Conservation (phyloP, 1,139 yeast species). For the Lodderomyces jiufengensis region DNA sequence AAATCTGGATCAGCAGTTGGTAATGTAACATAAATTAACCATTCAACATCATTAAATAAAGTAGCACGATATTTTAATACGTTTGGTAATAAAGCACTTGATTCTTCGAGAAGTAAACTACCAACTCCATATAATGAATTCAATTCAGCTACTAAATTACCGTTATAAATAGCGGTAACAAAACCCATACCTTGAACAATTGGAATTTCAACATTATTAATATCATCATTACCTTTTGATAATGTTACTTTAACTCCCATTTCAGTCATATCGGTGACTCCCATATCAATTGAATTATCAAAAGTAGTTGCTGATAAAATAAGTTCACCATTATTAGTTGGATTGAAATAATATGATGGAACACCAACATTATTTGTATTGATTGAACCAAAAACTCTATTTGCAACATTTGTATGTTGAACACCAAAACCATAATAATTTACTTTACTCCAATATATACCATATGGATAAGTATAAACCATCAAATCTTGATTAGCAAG, state of each 20-base stretch:
- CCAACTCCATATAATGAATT: slow-evolving; percentile 53
- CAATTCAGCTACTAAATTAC: slow-evolving; percentile 49
- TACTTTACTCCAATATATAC: slow-evolving; percentile 55
- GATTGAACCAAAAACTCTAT: slow-evolving; percentile 63
- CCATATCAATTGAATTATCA: slow-evolving; percentile 31
- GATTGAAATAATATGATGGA: slow-evolving; percentile 49
- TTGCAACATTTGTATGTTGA: slow-evolving; percentile 55
- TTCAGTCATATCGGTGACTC: slow-evolving; percentile 47
- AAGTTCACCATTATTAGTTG: slow-evolving; percentile 49
- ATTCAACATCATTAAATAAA: slow-evolving; percentile 40
- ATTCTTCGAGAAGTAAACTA: slow-evolving; percentile 44
- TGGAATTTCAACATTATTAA: slow-evolving; percentile 38
- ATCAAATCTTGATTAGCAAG: slow-evolving; percentile 60
- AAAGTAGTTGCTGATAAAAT: slow-evolving; percentile 56
- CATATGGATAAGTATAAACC: slow-evolving; percentile 82
- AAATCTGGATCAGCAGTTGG: slow-evolving; percentile 44
- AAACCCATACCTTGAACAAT: slow-evolving; percentile 79
- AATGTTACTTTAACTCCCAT: slow-evolving; percentile 56
- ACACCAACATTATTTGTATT: slow-evolving; percentile 20
- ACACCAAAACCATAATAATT: slow-evolving; percentile 60
- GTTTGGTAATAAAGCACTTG: slow-evolving; percentile 37
- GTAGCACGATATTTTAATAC: slow-evolving; percentile 55
- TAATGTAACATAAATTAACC: slow-evolving; percentile 39
- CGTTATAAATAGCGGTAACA: slow-evolving; percentile 61
- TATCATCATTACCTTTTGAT: slow-evolving; percentile 23